phyloP scores from a whole-genome alignment of 2,329 filamentous ascomycete genomes.

The Coniochaeta prunicola region DNA sequence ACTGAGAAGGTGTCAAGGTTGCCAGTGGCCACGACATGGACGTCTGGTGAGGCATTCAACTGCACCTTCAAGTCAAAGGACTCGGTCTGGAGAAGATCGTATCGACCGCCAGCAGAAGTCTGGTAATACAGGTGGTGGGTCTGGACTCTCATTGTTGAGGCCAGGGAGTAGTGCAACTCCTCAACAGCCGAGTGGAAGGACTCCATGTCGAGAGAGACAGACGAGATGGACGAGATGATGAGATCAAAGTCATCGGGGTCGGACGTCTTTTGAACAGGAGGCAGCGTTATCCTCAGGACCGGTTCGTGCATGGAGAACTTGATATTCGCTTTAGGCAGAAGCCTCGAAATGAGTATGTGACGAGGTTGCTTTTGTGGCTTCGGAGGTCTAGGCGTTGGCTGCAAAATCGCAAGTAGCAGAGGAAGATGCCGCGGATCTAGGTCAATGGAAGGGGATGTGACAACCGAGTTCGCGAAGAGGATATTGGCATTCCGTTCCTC shows the following conservation, averaged over 20 bases:
- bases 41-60: slow-evolving; percentile 75
- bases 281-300: slow-evolving; percentile 81
- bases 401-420: slow-evolving; percentile 69
- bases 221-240: slow-evolving; percentile 91
- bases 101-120: slow-evolving; percentile 71
- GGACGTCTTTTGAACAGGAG: slow-evolving; percentile 59
- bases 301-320: slow-evolving; percentile 97
- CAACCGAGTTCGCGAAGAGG: slow-evolving; percentile 88
- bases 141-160: slow-evolving; percentile 73
- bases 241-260: slow-evolving; percentile 83
- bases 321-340: slow-evolving; percentile 87
- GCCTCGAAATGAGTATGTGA: slow-evolving; percentile 73
- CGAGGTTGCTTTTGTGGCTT: slow-evolving; percentile 37
- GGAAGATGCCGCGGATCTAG: slow-evolving; percentile 88
- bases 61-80: slow-evolving; percentile 81
- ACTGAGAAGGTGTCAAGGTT: slow-evolving; percentile 81
- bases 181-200: slow-evolving; percentile 87
- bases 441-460: slow-evolving; percentile 92
- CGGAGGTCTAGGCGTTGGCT: slow-evolving; percentile 39
- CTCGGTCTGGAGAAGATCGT: slow-evolving; percentile 83
- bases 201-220: slow-evolving; percentile 85
- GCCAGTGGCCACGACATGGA: slow-evolving; percentile 73
- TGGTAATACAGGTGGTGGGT: slow-evolving; percentile 93
- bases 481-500: slow-evolving; percentile 93
- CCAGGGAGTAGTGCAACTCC: slow-evolving; percentile 79